Evolutionary conservation across 805 yeast species (phyloP).

Genomic region (Lipomyces starkeyi): DNA sequence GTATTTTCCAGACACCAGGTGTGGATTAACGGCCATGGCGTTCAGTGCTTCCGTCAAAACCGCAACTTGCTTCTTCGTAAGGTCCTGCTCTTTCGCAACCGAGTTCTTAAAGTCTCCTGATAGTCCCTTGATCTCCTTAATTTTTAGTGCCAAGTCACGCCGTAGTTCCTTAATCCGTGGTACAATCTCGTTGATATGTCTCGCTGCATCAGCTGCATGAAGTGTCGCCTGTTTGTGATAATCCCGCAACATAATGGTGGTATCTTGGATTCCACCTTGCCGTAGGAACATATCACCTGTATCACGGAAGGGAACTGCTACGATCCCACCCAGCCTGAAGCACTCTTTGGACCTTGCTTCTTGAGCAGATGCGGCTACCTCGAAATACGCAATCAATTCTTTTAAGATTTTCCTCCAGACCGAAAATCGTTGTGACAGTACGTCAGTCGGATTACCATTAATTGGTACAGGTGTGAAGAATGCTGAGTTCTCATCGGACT

Average conservation of each 20-base stretch:
- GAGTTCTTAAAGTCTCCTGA: slow-evolving; percentile 84
- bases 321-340: slow-evolving; percentile 78
- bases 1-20: slow-evolving; percentile 56
- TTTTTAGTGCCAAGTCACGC: slow-evolving; percentile 79
- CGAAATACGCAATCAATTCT: slow-evolving; percentile 74
- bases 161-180: slow-evolving; percentile 62
- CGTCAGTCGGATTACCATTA: slow-evolving; percentile 80
- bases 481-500: slow-evolving; percentile 18
- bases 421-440: slow-evolving; percentile 78
- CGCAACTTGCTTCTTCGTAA: slow-evolving; percentile 31
- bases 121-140: slow-evolving; percentile 82
- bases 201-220: slow-evolving; percentile 62
- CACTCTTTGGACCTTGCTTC: slow-evolving; percentile 89
- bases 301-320: slow-evolving; percentile 51
- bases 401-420: slow-evolving; percentile 85
- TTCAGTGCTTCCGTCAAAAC: slow-evolving; percentile 61
- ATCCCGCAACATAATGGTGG: slow-evolving; percentile 38
- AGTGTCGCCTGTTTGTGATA: slow-evolving; percentile 67
- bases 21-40: slow-evolving; percentile 49
- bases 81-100: slow-evolving; percentile 66
- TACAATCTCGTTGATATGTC: slow-evolving; percentile 64
- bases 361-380: slow-evolving; percentile 81
- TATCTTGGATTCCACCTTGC: slow-evolving; percentile 44
- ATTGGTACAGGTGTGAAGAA: slow-evolving; percentile 54
- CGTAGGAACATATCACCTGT: slow-evolving; percentile 46